Evolutionary conservation across 352 stramenopile species (phyloP).

Genomic region (Phytophthora crassamura): DNA sequence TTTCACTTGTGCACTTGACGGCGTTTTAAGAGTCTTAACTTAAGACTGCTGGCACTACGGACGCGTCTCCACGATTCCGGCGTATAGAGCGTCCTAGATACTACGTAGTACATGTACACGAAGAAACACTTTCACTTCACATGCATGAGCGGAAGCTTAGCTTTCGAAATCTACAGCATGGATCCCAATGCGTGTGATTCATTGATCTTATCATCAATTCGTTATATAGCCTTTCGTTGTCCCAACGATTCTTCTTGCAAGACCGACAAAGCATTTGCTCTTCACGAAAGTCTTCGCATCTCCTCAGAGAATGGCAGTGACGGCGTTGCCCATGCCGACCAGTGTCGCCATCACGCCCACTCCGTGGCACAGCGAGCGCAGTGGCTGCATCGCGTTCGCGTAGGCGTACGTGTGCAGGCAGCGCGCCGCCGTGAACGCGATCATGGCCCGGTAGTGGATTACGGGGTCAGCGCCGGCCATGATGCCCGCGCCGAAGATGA

Average conservation of each 20-base stretch:
- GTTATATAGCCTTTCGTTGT: too few species aligned
- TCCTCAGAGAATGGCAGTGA: conserved; percentile 31
- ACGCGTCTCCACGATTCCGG: neutral
- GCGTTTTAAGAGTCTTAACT: neutral
- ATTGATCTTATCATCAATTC: too few species aligned
- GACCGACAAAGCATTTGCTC: too few species aligned
- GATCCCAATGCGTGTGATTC: too few species aligned
- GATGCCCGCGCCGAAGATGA: conserved; percentile 56
- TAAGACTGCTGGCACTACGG: neutral
- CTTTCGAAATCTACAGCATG: too few species aligned
- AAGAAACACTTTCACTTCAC: too few species aligned
- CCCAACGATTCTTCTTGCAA: too few species aligned
- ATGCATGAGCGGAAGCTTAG: too few species aligned
- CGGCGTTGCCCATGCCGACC: conserved; percentile 28
- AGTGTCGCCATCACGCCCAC: conserved; percentile 33
- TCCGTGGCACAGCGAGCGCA: conserved; percentile 39
- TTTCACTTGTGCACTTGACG: conserved; percentile 2
- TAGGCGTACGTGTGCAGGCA: conserved; percentile 52
- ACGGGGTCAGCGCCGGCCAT: conserved; percentile 43
- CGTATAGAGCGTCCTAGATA: too few species aligned
- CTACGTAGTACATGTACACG: too few species aligned
- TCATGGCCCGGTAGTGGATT: conserved; percentile 47
- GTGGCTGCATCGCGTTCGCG: conserved; percentile 41
- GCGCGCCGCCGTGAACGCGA: conserved; percentile 42
- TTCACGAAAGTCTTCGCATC: neutral